A percentile compares a stretch with the other conserved stretches of the same genome.
Conservation (phyloP, 208 protist genomes). For the Herpetomonas muscarum region DNA sequence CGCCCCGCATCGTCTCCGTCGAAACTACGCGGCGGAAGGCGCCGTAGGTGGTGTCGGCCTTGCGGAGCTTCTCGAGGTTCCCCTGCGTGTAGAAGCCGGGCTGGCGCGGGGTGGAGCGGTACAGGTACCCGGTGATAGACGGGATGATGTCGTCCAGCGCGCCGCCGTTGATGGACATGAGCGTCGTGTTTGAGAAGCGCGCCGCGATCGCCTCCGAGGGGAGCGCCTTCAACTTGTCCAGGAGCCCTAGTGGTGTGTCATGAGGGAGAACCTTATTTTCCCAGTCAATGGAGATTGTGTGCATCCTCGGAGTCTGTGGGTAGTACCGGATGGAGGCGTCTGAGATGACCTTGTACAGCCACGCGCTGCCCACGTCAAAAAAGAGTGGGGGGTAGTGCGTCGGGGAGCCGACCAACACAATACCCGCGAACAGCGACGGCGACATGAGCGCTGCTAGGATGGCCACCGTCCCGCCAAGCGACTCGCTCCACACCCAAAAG, state of each 20-base stretch:
- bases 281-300: conserved; percentile 18
- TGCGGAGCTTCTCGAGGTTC: not conserved
- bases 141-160: conserved; percentile 70
- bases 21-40: conserved; percentile 51
- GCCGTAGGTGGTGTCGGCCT: not conserved
- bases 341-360: conserved; percentile 45
- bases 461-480: conserved; percentile 53
- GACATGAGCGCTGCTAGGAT: conserved; percentile 48
- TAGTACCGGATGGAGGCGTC: conserved; percentile 28
- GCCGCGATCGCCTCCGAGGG: conserved; percentile 25
- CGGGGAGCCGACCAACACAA: conserved; percentile 62
- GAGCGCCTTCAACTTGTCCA: conserved; percentile 23
- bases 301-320: conserved; percentile 3
- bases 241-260: conserved; percentile 17
- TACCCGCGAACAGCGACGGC: conserved; percentile 57
- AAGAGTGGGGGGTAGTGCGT: conserved; percentile 66
- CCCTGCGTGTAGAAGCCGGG: conserved; percentile 7
- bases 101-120: conserved; percentile 33
- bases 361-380: conserved; percentile 50
- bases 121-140: conserved; percentile 40
- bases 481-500: conserved; percentile 77
- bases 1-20: conserved; percentile 64
- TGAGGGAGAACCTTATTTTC: conserved; percentile 9
- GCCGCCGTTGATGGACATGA: conserved; percentile 67
- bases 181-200: conserved; percentile 31